These are phyloP conservation scores for Mortierella sp. DNA, from an alignment of 371 early-diverging fungal genomes.

Conservation along the genomic window DNA sequence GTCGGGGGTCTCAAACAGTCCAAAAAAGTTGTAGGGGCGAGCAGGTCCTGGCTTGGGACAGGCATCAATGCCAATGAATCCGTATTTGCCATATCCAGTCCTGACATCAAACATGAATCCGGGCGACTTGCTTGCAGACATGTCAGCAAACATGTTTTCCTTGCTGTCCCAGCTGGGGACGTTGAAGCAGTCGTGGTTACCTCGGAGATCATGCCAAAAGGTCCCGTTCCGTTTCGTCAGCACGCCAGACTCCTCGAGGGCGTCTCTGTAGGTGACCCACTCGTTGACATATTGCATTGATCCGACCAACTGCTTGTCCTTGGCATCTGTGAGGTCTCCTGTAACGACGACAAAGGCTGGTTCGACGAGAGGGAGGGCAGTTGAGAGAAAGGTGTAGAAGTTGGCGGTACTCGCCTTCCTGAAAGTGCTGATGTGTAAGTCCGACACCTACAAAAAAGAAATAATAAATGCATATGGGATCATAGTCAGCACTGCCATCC, in stretches of 20 bases:
- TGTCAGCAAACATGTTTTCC: conserved; percentile 73
- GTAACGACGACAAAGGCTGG: conserved; percentile 79
- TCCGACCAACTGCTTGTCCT: conserved; percentile 70
- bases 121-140: conserved; percentile 67
- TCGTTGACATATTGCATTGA: conserved; percentile 87
- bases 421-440: conserved; percentile 87
- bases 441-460: conserved; percentile 72
- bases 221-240: conserved; percentile 56
- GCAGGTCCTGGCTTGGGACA: conserved; percentile 87
- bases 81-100: conserved; percentile 79
- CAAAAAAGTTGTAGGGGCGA: conserved; percentile 94
- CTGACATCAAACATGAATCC: conserved; percentile 76
- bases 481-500: background rate
- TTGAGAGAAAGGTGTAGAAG: conserved; percentile 81
- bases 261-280: conserved; percentile 81
- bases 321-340: conserved; percentile 93
- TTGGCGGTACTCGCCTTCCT: conserved; percentile 78
- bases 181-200: conserved; percentile 91
- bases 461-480: background rate
- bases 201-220: conserved; percentile 91
- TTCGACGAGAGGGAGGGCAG: conserved; percentile 77
- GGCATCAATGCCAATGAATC: conserved; percentile 89
- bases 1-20: conserved; percentile 78
- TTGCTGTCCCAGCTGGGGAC: conserved; percentile 74
- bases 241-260: conserved; percentile 68